These are phyloP conservation scores for Cicer cuneatum DNA, from an alignment of 306 rosid genomes.

Conservation along the genomic window DNA sequence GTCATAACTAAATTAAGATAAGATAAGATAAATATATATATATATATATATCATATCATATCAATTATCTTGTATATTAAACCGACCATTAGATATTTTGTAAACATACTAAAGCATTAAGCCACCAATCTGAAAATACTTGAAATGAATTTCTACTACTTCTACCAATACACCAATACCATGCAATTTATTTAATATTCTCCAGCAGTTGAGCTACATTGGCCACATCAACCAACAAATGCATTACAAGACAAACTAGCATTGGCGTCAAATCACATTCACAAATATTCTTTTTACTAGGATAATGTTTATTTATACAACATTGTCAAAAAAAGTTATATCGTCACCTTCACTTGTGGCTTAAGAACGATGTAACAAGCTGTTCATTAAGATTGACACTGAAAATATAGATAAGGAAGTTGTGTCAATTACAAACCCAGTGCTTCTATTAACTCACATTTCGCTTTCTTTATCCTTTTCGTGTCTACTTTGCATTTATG, in stretches of 20 bases:
- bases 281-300: slow-evolving; percentile 34
- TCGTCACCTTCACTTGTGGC: slow-evolving; percentile 41
- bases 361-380: slow-evolving; percentile 2
- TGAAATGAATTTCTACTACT: too few relatives aligned
- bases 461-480: slow-evolving; percentile 55
- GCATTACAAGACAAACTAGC: slow-evolving; percentile 31
- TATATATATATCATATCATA: too few relatives aligned
- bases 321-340: neutral
- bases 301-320: slow-evolving; percentile 36
- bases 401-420: slow-evolving; percentile 44
- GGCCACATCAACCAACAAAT: neutral
- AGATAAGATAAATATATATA: too few relatives aligned
- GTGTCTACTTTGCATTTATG: neutral
- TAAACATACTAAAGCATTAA: too few relatives aligned
- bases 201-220: too few relatives aligned
- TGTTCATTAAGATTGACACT: neutral
- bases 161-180: too few relatives aligned
- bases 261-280: slow-evolving; percentile 27
- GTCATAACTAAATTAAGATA: too few relatives aligned
- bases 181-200: too few relatives aligned
- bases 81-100: too few relatives aligned
- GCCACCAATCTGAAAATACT: too few relatives aligned
- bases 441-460: slow-evolving; percentile 42
- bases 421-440: slow-evolving; percentile 35
- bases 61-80: too few relatives aligned